Base-by-base conservation (phyloP, 345 rosid species). In the Bruguiera sexangula region DNA sequence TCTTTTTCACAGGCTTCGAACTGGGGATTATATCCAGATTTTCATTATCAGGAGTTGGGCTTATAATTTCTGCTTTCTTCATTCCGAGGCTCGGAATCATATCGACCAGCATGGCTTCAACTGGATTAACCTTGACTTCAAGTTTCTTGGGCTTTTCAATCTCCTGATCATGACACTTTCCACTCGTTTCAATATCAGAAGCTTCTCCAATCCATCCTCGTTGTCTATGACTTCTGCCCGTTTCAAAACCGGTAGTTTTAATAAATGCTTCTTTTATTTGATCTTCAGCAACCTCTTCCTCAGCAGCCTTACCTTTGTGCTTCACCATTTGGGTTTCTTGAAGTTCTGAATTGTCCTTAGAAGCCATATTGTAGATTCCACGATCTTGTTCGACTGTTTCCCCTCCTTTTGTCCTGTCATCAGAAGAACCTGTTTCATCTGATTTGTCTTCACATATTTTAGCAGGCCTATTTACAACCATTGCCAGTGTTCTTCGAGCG, bases 61-160 rank as follows among this genome's bases (percentile, higher is more conserved):
- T 63, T 24, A 29, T 18, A 11, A 73, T 56, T 63, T 71, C 85
- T 8, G 46, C 63, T 19, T 78, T 82, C 76, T 82, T 86, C 64
- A 57, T 46, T 66, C 89, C 83, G 18, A 92, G 93, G 76, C 88
- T 82, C 7, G 99, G 99, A 78, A 95, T 78, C 97, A 95, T 88
- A 83, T 83, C 75, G 69, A 86, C 68, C 73, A 92, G 76, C 93
- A 95, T 92, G 36, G 96, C 90, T 66, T 87, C 84, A 75, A 92
- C 86, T 8, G 97, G 96, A 83, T 90, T 96, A 57, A 79, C 84
- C 86, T 68, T 77, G 48, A 81, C 68, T 63, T 74, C 60, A 16
- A 20, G 18, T 22, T 70, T 60, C 66, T 68, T 68, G 8, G 66
- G 62, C 39, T 50, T 80, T 56, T 72, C 68, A 1, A 57, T 53